These are phyloP conservation scores for Lipomyces spencermartinsiae DNA, from an alignment of 805 yeast genomes.

Conservation along the genomic window DNA sequence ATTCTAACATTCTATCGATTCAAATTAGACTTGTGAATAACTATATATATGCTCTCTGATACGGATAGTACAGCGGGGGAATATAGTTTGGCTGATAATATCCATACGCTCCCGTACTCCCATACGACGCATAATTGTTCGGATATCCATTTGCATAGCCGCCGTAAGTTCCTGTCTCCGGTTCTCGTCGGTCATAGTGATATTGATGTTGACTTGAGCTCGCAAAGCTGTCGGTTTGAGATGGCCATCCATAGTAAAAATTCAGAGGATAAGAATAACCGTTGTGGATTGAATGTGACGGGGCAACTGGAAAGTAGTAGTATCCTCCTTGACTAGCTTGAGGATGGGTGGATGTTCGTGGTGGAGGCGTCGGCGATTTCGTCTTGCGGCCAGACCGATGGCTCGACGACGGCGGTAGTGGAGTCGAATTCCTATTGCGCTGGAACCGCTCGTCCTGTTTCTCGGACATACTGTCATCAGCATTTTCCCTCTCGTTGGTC, in stretches of 20 bases:
- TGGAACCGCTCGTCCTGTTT: neutral
- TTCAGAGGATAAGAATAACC: neutral
- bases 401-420: neutral
- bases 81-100: neutral
- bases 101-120: neutral
- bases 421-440: neutral
- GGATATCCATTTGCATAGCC: neutral
- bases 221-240: neutral
- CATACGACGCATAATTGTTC: neutral
- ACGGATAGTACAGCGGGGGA: neutral
- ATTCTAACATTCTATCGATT: neutral
- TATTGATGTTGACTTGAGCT: neutral
- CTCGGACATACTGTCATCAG: neutral
- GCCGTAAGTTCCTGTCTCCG: neutral
- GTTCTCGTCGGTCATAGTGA: neutral
- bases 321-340: neutral
- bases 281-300: neutral
- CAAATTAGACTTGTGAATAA: neutral
- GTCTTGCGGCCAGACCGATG: neutral
- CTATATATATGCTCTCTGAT: conserved; percentile 1
- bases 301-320: neutral
- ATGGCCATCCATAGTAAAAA: neutral
- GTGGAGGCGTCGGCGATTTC: neutral
- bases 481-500: neutral
- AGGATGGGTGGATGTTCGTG: neutral